These are phyloP conservation scores for Musa beccarii DNA, from an alignment of 176 grass and related monocot species.

Conservation along the genomic window DNA sequence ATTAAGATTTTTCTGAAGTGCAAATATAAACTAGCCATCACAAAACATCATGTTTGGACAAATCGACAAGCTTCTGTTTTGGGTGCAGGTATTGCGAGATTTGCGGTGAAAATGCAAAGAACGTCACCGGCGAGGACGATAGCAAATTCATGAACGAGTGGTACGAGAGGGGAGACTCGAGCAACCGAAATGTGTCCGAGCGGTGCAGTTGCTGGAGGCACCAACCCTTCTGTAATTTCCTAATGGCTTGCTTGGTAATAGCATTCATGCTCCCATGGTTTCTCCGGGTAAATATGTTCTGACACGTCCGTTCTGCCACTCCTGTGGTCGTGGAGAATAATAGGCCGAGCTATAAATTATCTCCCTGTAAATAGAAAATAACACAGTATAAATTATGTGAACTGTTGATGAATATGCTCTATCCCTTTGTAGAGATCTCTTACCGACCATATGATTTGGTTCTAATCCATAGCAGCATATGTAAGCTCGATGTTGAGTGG, in stretches of 20 bases:
- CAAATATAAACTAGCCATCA: neutral
- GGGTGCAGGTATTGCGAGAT: constrained; percentile 15
- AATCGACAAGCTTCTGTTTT: neutral
- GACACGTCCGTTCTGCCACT: constrained; percentile 14
- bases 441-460: neutral
- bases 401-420: neutral
- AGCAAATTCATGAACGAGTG: constrained; percentile 15
- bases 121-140: constrained; percentile 6
- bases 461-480: neutral
- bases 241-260: constrained; percentile 51
- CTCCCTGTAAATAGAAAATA: constrained; percentile 1
- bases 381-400: neutral
- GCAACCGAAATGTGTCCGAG: constrained; percentile 4
- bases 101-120: constrained; percentile 18
- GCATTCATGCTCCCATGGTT: constrained; percentile 76
- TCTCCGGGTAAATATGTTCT: constrained; percentile 56
- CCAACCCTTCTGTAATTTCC: constrained; percentile 48
- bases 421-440: neutral
- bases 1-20: too few relatives aligned
- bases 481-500: neutral
- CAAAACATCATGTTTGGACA: neutral
- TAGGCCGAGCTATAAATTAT: neutral
- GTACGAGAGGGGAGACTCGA: constrained; percentile 34
- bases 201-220: constrained; percentile 36
- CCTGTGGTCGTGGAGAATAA: constrained; percentile 1